These are phyloP conservation scores for Phialophora macrospora DNA, from an alignment of 2,329 filamentous ascomycete genomes.

Conservation along the genomic window DNA sequence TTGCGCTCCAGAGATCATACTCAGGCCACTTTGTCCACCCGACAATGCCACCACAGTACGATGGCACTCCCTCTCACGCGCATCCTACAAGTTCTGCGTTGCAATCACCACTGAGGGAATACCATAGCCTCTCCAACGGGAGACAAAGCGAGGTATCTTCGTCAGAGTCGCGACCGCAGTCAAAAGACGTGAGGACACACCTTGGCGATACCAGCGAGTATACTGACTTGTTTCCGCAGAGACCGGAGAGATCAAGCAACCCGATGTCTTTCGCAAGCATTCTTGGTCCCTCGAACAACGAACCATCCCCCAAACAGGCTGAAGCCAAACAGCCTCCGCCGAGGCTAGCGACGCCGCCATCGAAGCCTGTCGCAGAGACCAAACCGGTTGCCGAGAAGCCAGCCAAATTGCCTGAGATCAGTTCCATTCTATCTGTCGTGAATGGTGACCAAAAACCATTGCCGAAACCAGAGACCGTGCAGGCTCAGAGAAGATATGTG, in stretches of 20 bases:
- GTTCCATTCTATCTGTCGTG: slow-evolving; percentile 33
- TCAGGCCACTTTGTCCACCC: slow-evolving; percentile 29
- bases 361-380: slow-evolving; percentile 34
- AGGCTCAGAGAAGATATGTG: slow-evolving; percentile 57
- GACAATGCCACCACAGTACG: slow-evolving; percentile 49
- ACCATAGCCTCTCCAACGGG: slow-evolving; percentile 45
- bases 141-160: slow-evolving; percentile 44
- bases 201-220: slow-evolving; percentile 12
- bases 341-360: slow-evolving; percentile 39
- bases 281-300: slow-evolving; percentile 52
- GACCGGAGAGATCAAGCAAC: slow-evolving; percentile 74
- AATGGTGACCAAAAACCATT: slow-evolving; percentile 29
- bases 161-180: slow-evolving; percentile 47
- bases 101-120: slow-evolving; percentile 51
- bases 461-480: slow-evolving; percentile 50
- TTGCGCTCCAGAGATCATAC: slow-evolving; percentile 34
- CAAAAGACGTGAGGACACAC: slow-evolving; percentile 44
- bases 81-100: slow-evolving; percentile 48
- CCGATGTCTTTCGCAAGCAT: slow-evolving; percentile 98
- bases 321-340: slow-evolving; percentile 34
- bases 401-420: slow-evolving; percentile 39
- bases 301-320: slow-evolving; percentile 39
- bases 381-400: slow-evolving; percentile 17
- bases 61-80: slow-evolving; percentile 47
- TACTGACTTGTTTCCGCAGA: slow-evolving; percentile 54